Evolutionary conservation across 768 basidiomycete genomes (phyloP), one percentile per base, ranked within the genome.

Genomic region (Collybia sp.): DNA sequence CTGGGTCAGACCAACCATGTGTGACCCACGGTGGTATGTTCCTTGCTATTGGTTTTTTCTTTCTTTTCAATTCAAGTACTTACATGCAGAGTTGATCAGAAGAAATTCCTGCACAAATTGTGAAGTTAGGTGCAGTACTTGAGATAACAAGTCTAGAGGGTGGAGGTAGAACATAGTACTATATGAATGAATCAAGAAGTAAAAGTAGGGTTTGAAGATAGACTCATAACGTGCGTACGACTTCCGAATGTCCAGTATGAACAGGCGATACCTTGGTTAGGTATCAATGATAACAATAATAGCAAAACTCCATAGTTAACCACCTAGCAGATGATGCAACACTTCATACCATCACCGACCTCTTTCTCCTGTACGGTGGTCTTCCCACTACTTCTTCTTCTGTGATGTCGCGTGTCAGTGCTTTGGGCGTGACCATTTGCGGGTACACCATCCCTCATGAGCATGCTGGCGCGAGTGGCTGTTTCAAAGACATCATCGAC

Each of bases 401-500:
- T 65, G 57, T 80, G 77, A 51, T 79, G 76, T 41, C 68, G 70
- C 8, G 56, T 62, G 25, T 65, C 62, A 37, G 63, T 53, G 64
- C 67, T 32, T 56, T 62, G 53, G 62, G 62, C 50, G 52, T 59
- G 61, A 32, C 69, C 64, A 58, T 73, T 67, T 20, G 71, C 66
- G 6, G 80, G 78, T 18, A 82, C 85, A 2, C 88, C 88, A 47
- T 94, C 93, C 16, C 93, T 76, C 77, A 95, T 93, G 47, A 98
- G 68, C 89, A 98, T 96, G 60, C 92, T 93, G 38, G 92, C 93
- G 37, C 96, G 75, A 10, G 96, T 98, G 30, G 96, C 96, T 0
- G 90, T 88, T 70, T 99, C 96, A 55, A 98, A 99, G 38, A 97
- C 91, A 55, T 96, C 91, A 64, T 98, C 96, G 12, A 95, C 93